Evolutionary conservation across 2,329 filamentous ascomycete genomes (phyloP), one percentile per base, ranked within the genome.

Genomic region (Aureobasidium sp.): DNA sequence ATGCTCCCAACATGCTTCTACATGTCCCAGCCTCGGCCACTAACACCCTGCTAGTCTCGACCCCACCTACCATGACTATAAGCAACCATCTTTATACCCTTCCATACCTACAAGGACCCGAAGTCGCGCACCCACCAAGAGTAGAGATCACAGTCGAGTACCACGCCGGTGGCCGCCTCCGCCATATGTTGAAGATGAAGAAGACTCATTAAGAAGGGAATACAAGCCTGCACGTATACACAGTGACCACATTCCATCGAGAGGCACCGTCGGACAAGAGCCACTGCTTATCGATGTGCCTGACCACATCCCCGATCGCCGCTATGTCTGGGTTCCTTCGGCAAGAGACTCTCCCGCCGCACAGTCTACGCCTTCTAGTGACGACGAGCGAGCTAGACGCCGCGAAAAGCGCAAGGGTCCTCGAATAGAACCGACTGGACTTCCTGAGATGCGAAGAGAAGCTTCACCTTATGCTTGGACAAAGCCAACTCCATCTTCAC

Each of bases 131-230:
- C 46, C 46, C 13, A 51, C 46, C 13, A 51, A 43, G 27, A 29
- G 37, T 7, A 39, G 46, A 34, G 36, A 51, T 8, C 57, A 43
- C 26, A 60, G 46, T 32, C 57, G 57, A 50, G 24, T 20, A 34
- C 37, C 55, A 43, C 13, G 44, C 20, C 69, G 72, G 64, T 80
- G 78, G 70, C 85, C 87, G 6, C 87, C 87, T 1, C 78, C 79
- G 20, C 86, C 88, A 4, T 85, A 74, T 39, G 87, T 87, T 52
- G 88, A 92, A 71, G 88, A 92, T 70, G 88, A 90, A 71, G 76
- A 71, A 17, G 79, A 77, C 15, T 83, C 87, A 8, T 73, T 90
- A 41, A 82, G 81, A 6, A 84, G 80, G 70, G 88, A 92, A 70
- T 74, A 83, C 67, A 78, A 79, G 29, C 69, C 72, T 47, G 73